Base-by-base conservation (phyloP, 2,329 filamentous ascomycete species). In the Aspergillus versicolor region DNA sequence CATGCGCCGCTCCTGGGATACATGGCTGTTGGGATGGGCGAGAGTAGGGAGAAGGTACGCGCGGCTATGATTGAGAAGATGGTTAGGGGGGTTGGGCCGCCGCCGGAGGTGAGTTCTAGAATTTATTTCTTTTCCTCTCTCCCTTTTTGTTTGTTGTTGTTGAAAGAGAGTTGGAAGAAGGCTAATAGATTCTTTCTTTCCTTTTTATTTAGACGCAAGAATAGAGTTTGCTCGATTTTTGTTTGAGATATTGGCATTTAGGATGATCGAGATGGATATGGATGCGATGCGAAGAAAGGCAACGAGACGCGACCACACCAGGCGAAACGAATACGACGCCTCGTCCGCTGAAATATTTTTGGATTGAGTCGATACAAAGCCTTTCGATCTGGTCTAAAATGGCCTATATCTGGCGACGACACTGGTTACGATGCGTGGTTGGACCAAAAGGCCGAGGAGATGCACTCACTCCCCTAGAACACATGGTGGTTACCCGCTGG, bases 1-100 rank as follows among this genome's bases (percentile, higher is more conserved):
- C 94, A 99, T 73, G 90, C 92, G 15, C 89, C 92, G 7, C 82
- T 97, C 59, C 82, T 97, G 15, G 86, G 90, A 40, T 97, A 96
- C 75, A 92, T 97, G 81, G 84, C 90, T 17, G 86, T 97, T 49
- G 93, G 92, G 0, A 86, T 95, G 79, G 94, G 94, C 47, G 91
- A 96, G 74, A 84, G 90, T 5, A 82, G 88, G 57, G 88, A 92
- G 74, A 91, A 92, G 74, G 86, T 94, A 52, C 83, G 92, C 61
- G 86, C 88, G 13, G 82, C 86, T 74, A 83, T 96, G 79, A 88
- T 97, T 66, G 89, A 96, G 71, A 81, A 83, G 66, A 87, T 87
- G 84, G 80, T 87, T 27, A 77, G 85, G 62, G 86, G 86, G 11
- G 86, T 86, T 61, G 84, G 87, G 40, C 82, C 84, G 67, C 86